Evolutionary conservation across 345 rosid species (phyloP), one percentile per base, ranked within the genome.

Genomic region (Excoecaria agallocha): DNA sequence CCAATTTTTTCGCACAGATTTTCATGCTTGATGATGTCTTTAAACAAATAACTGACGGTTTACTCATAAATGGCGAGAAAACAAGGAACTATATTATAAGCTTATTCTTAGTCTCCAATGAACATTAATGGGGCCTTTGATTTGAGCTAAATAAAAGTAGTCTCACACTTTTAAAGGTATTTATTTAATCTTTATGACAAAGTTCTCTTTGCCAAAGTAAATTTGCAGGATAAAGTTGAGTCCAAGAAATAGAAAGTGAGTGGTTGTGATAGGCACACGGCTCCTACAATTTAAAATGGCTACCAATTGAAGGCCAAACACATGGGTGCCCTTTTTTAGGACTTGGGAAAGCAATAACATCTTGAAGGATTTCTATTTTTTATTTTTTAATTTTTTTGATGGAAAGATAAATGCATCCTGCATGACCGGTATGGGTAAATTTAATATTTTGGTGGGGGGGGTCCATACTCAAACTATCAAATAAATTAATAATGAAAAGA

Each of bases 281-380:
- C 22, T 22, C 46, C 19, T 55, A 16, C 17, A 56, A 39, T 54
- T 75, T 66, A 48, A n/a, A 10, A 68, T 20, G 35, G 74, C 20
- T 49, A 46, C 11, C 48, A 62, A 62, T 61, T 22, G 20, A 62
- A 25, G 59, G 52, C 49, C 41, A 60, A n/a, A 39, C 39, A 51
- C 54, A 69, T 60, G 74, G 78, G 69, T 35, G 73, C 73, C 58
- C 56, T 22, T 52, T 76, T 69, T 68, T 25, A 75, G 69, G 68
- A 63, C 55, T 41, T 54, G 68, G 72, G 57, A 67, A 66, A 58
- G 5, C 35, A 57, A 57, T 22, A 12, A 62, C 67, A 22, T 22
- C 54, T 74, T 41, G 50, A 39, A 55, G 58, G 7, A 25, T 46
- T 30, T 58, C 24, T n/a, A 15, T 58, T 20, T 8, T 19, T 51